Percentiles rank a stretch among this genome's conserved stretches.
Conservation (phyloP, 1,139 yeast genomes). For the Magnusiomyces paraingens region DNA sequence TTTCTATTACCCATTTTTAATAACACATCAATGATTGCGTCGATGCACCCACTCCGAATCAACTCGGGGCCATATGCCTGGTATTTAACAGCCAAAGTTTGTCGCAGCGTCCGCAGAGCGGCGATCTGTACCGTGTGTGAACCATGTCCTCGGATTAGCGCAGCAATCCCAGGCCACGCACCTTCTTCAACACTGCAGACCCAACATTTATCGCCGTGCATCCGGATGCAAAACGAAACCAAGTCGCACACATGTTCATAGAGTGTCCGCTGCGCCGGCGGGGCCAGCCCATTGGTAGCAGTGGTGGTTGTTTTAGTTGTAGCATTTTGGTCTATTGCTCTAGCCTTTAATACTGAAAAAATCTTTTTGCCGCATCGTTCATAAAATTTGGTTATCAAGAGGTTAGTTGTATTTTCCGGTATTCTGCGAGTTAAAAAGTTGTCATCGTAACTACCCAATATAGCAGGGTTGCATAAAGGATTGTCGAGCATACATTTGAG, state of each 20-base stretch:
- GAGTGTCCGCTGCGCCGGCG: constrained; percentile 37
- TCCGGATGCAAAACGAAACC: constrained; percentile 56
- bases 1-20: constrained; percentile 46
- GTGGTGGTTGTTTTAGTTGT: constrained; percentile 13
- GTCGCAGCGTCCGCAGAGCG: constrained; percentile 35
- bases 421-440: constrained; percentile 45
- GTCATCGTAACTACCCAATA: constrained; percentile 27
- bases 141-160: constrained; percentile 36
- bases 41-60: constrained; percentile 49
- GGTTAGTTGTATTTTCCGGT: constrained; percentile 19
- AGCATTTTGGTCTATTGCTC: background rate
- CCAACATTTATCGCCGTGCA: constrained; percentile 51
- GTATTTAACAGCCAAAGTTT: constrained; percentile 11
- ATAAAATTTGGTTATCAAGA: constrained; percentile 21
- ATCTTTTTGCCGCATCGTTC: constrained; percentile 20
- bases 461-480: constrained; percentile 30
- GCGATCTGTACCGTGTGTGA: constrained; percentile 52
- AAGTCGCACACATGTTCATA: constrained; percentile 65
- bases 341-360: constrained; percentile 18
- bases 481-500: constrained; percentile 62
- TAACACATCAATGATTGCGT: constrained; percentile 46
- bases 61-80: constrained; percentile 34
- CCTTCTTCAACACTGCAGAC: constrained; percentile 55
- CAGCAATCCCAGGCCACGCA: constrained; percentile 48
- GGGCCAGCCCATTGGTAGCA: constrained; percentile 11